A percentile compares a stretch with the other conserved stretches of the same genome.
Evolutionary conservation across 2,329 filamentous ascomycete genomes (phyloP).

Genomic region (Cryphonectria radicalis): DNA sequence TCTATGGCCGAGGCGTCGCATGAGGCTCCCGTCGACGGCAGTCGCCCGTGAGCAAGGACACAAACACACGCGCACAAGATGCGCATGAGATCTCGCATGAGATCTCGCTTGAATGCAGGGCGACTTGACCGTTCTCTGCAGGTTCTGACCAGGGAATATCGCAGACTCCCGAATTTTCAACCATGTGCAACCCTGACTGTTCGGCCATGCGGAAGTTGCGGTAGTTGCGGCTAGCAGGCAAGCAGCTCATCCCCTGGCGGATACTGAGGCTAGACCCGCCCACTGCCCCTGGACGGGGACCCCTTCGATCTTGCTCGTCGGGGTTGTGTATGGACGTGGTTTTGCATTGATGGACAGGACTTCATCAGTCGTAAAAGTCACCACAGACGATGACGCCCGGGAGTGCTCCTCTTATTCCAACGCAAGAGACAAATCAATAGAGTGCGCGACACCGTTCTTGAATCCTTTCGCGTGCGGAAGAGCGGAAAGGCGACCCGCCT

Average conservation of each 20-base stretch:
- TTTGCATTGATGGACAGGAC: background rate
- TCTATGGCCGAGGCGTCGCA: background rate
- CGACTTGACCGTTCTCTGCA: background rate
- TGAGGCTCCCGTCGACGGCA: background rate
- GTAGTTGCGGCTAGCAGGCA: background rate
- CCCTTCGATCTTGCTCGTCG: background rate
- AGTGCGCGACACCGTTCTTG: background rate
- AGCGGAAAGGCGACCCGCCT: background rate
- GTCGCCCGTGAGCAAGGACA: background rate
- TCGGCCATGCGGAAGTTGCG: background rate
- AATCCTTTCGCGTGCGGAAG: background rate
- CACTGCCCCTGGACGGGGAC: background rate
- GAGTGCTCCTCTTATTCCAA: background rate
- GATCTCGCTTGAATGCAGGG: background rate
- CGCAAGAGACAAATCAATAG: background rate
- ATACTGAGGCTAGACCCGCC: background rate
- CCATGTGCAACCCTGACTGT: background rate
- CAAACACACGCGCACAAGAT: background rate
- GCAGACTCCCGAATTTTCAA: background rate
- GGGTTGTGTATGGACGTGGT: background rate
- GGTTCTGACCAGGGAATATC: background rate
- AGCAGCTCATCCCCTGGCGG: background rate
- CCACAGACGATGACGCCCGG: background rate
- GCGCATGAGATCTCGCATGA: background rate
- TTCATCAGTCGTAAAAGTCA: background rate